Evolutionary conservation across 148 eudicot genomes (phyloP), one percentile per base, ranked within the genome.

Genomic region (Fallopia convolvulus): DNA sequence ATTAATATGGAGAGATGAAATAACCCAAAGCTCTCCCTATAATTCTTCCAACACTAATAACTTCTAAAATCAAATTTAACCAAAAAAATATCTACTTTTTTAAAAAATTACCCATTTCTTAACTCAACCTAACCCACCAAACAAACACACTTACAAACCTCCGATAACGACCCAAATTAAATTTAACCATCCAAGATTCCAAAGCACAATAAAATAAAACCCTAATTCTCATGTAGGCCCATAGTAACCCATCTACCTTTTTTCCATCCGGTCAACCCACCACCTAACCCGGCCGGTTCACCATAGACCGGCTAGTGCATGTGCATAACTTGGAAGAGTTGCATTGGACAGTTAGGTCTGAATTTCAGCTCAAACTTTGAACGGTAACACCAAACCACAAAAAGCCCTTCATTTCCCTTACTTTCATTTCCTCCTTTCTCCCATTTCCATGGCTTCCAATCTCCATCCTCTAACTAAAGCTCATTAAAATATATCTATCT

Each of bases 271-370:
- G 72, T 68, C 72, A 68, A 68, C 72, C 6, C 18, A 39, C 20
- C 72, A 68, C 72, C 72, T 68, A 68, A 68, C 72, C 42, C 72
- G 72, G 44, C 39, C 39, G 72, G 44, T 63, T 63, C 70, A 26
- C 6, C 10, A 8, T 66, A 17, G 72, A 66, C 72, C 72, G 44
- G 72, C 72, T 33, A 66, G 46, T 66, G 72, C 72, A 66, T 66
- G 72, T 36, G 44, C 15, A n/a, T 66, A 66, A 36, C 11, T 36
- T 68, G 44, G 20, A 36, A 0, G 44, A 15, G 11, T 61, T 74
- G 77, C 81, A 61, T 80, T 61, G 63, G 58, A 68, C 46, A 13
- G 80, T 50, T 79, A 72, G 82, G 79, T 83, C 15, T 61, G 85
- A 83, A 83, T 72, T 76, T 79, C 76, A 52, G 82, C 40, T 83